Evolutionary conservation across 148 eudicot species (phyloP).

Genomic region (Fagopyrum esculentum): DNA sequence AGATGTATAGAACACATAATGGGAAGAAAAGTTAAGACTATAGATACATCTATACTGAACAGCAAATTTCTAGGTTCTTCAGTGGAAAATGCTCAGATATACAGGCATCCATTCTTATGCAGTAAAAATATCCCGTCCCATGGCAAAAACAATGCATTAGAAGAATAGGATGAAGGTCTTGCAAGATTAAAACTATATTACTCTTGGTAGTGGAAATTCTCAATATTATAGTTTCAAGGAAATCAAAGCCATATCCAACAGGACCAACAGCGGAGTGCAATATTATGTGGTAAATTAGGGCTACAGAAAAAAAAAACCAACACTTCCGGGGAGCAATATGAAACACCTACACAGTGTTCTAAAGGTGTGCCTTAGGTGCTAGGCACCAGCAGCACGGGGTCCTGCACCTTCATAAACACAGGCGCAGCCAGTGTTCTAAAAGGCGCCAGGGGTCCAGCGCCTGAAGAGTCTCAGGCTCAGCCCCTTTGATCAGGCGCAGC

Average conservation of each 20-base stretch:
- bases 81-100: neutral
- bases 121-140: neutral
- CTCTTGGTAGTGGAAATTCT: conserved; percentile 4
- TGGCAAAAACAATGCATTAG: neutral
- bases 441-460: too few relatives aligned
- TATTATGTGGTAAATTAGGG: neutral
- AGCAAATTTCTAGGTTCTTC: neutral
- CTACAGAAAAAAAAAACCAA: neutral
- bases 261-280: neutral
- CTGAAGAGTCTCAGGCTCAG: too few relatives aligned
- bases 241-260: neutral
- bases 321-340: neutral
- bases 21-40: neutral
- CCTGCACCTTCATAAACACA: too few relatives aligned
- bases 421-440: too few relatives aligned
- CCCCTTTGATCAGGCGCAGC: too few relatives aligned
- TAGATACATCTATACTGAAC: neutral
- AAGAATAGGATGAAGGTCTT: neutral
- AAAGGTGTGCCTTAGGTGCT: too few relatives aligned
- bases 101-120: neutral
- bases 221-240: neutral
- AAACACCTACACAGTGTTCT: neutral
- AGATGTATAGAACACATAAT: neutral
- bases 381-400: too few relatives aligned
- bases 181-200: neutral